Evolutionary conservation across 352 stramenopile species (phyloP).

Genomic region (Phytophthora multivora): DNA sequence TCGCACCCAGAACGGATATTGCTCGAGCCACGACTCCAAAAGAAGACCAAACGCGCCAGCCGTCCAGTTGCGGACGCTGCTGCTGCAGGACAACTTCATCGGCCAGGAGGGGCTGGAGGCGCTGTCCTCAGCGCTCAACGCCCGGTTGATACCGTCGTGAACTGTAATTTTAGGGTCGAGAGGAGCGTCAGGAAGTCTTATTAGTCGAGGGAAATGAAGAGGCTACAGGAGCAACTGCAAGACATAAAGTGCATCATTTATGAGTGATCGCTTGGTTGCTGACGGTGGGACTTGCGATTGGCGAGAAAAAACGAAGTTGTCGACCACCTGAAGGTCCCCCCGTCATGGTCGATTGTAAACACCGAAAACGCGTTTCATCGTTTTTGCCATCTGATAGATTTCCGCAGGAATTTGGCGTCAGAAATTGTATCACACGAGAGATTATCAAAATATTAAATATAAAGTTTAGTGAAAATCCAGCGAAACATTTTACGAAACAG

Average conservation of each 20-base stretch:
- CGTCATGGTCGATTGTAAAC: neutral
- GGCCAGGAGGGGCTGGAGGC: slow-evolving; percentile 26
- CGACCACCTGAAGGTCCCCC: slow-evolving; percentile 18
- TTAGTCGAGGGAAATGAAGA: neutral
- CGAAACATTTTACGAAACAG: slow-evolving; percentile 26
- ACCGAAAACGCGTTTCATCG: neutral
- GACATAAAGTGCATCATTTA: slow-evolving; percentile 3
- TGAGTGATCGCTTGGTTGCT: slow-evolving; percentile 4
- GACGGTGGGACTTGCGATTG: slow-evolving; percentile 25
- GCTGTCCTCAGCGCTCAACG: slow-evolving; percentile 29
- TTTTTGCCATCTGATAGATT: neutral
- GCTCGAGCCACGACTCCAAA: slow-evolving; percentile 3
- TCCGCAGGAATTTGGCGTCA: neutral
- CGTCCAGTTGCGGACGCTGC: slow-evolving; percentile 26
- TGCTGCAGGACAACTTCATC: slow-evolving; percentile 46
- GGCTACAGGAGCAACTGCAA: slow-evolving; percentile 1
- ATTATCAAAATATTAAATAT: neutral
- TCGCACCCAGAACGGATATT: slow-evolving; percentile 1
- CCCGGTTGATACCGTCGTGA: slow-evolving; percentile 16
- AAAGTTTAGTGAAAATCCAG: slow-evolving; percentile 17
- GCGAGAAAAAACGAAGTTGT: slow-evolving; percentile 21
- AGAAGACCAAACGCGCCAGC: neutral
- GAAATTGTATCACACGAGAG: neutral
- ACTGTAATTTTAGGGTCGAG: neutral
- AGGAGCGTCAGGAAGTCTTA: neutral